Base-by-base conservation (phyloP, 306 rosid genomes). In the Carpinus fangiana region DNA sequence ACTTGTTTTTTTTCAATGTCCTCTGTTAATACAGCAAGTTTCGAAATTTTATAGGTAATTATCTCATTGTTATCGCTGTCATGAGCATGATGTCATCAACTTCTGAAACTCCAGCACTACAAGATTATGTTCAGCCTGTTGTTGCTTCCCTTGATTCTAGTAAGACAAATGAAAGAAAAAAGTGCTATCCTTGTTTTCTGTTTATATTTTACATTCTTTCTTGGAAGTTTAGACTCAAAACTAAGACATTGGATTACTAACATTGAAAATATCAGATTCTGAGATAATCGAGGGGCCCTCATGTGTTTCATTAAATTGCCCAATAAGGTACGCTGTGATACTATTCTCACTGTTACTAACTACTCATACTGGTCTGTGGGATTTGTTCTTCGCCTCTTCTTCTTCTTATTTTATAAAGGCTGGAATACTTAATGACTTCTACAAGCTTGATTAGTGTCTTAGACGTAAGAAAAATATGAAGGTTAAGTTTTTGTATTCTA, bases 301-400 rank as follows among this genome's bases (percentile, higher is more conserved):
- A 1, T 47, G 70, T 36, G 20, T 34, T 64, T 64, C 70, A 64
- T 64, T 64, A 64, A 64, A 64, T 64, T 64, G 70, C 47, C 70
- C 70, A 2, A 64, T 64, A 64, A 64, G 70, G 70, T 64, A 64
- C 7, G 4, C 41, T 1, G 1, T 64, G 16, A 16, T 64, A 16
- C 38, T 14, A 34, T 64, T 64, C 70, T 64, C 16, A 23, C 65
- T 57, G 65, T 23, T 57, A 57, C 65, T 21, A 23, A 41, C 60
- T 21, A 57, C 65, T 9, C 65, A 20, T 23, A 21, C 13, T 23
- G 36, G 65, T 57, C 34, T 23, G 6, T 57, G 65, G 12, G 14
- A 21, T 4, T 20, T 57, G 62, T 21, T 57, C 31, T 21, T 57
- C 34, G 36, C 31, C 13, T 57, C 65, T 11, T 57, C 34, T 57